Conservation (phyloP, 192 early-diverging fungal species). For the Podila minutissima region DNA sequence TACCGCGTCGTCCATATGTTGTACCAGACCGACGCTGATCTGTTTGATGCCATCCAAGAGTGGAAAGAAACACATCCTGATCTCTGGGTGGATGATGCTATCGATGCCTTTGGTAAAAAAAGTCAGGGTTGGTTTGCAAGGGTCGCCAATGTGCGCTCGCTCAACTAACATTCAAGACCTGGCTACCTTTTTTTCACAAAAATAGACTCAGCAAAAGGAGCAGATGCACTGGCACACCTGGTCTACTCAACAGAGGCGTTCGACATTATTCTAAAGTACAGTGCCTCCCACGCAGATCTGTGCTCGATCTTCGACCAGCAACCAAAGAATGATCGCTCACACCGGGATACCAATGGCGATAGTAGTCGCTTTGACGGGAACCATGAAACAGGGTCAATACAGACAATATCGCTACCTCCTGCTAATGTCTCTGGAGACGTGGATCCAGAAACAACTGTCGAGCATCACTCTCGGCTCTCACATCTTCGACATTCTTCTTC, state of each 20-base stretch:
- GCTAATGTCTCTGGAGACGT: too few species aligned
- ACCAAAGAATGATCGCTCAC: conserved; percentile 1
- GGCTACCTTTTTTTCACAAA: background rate
- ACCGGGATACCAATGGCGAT: background rate
- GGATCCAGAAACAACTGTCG: background rate
- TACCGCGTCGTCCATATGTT: conserved; percentile 37
- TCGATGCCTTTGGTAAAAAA: conserved; percentile 36
- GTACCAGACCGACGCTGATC: conserved; percentile 22
- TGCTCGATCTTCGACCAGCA: conserved; percentile 13
- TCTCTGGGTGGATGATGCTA: conserved; percentile 33
- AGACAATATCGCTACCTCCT: background rate
- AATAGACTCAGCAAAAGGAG: conserved; percentile 16
- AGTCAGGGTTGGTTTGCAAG: too few species aligned
- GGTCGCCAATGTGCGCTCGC: too few species aligned
- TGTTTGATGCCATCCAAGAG: conserved; percentile 40
- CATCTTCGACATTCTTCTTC: conserved; percentile 7
- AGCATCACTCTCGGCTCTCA: conserved; percentile 1
- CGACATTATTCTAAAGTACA: conserved; percentile 34
- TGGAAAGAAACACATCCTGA: conserved; percentile 33
- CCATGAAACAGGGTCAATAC: background rate
- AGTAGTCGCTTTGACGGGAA: too few species aligned
- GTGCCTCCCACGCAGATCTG: conserved; percentile 14
- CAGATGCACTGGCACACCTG: conserved; percentile 34
- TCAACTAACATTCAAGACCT: too few species aligned
- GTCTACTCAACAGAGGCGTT: conserved; percentile 47